Evolutionary conservation across 768 basidiomycete species (phyloP).

Genomic region (Agaricus blazei): DNA sequence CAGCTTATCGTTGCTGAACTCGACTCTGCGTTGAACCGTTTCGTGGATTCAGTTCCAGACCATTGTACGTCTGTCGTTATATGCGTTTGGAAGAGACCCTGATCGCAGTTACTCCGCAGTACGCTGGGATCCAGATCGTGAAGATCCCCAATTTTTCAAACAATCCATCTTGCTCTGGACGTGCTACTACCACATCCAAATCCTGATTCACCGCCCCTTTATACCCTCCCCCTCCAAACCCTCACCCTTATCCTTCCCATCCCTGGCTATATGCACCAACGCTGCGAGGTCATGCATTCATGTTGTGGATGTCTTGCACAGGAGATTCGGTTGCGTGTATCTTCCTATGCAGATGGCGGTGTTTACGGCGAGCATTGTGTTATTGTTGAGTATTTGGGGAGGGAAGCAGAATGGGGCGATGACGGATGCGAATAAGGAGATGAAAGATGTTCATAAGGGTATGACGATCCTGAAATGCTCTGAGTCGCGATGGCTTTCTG

Average conservation of each 20-base stretch:
- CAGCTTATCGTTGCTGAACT: conserved; percentile 64
- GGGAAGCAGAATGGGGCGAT: conserved; percentile 45
- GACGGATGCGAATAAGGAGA: conserved; percentile 47
- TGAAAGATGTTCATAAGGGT: conserved; percentile 63
- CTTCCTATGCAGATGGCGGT: conserved; percentile 35
- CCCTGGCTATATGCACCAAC: conserved; percentile 71
- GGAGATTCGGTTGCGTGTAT: conserved; percentile 23
- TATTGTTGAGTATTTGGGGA: conserved; percentile 66
- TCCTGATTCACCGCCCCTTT: conserved; percentile 75
- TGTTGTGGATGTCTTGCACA: conserved; percentile 57
- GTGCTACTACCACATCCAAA: conserved; percentile 55
- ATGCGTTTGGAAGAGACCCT: background rate
- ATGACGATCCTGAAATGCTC: conserved; percentile 44
- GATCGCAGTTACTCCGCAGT: conserved; percentile 22
- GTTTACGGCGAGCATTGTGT: conserved; percentile 48
- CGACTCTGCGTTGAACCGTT: conserved; percentile 67
- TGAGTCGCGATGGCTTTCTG: conserved; percentile 38
- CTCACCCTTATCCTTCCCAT: conserved; percentile 50
- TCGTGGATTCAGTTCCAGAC: conserved; percentile 63
- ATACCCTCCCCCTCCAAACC: conserved; percentile 55
- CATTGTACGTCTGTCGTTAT: conserved; percentile 35
- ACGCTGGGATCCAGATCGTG: conserved; percentile 49
- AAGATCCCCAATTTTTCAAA: conserved; percentile 41
- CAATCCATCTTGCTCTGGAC: conserved; percentile 57
- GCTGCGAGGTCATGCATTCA: conserved; percentile 82